Percentiles rank a stretch among this genome's conserved stretches.
Conservation (phyloP, 768 basidiomycete genomes). For the Russula earlei region DNA sequence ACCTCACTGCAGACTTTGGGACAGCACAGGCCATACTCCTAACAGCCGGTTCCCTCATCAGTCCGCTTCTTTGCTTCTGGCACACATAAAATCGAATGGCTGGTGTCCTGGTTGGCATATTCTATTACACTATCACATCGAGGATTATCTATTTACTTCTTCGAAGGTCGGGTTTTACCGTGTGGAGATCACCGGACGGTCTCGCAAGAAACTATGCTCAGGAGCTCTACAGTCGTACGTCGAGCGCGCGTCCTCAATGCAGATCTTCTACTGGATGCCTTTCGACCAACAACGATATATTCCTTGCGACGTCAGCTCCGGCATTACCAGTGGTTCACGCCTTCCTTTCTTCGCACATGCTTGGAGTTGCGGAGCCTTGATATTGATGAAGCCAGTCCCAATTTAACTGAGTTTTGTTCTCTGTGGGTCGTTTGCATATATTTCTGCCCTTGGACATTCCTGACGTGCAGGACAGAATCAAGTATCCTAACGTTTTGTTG, state of each 20-base stretch:
- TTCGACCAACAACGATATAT: neutral
- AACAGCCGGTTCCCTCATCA: conserved; percentile 1
- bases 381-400: neutral
- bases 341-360: neutral
- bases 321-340: neutral
- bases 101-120: neutral
- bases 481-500: neutral
- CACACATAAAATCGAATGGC: neutral
- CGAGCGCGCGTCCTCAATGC: neutral
- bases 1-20: conserved; percentile 16
- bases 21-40: neutral
- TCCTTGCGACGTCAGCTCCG: too few relatives aligned
- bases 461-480: neutral
- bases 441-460: neutral
- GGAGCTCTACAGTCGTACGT: neutral
- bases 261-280: neutral
- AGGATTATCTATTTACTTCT: neutral
- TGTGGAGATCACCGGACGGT: neutral
- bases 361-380: neutral
- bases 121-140: neutral
- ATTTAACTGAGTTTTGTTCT: neutral
- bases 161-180: neutral
- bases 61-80: conserved; percentile 1
- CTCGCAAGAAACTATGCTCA: neutral
- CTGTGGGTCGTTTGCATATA: neutral